phyloP scores from a whole-genome alignment of 192 early-diverging fungal species.

The Thamnidium elegans region DNA sequence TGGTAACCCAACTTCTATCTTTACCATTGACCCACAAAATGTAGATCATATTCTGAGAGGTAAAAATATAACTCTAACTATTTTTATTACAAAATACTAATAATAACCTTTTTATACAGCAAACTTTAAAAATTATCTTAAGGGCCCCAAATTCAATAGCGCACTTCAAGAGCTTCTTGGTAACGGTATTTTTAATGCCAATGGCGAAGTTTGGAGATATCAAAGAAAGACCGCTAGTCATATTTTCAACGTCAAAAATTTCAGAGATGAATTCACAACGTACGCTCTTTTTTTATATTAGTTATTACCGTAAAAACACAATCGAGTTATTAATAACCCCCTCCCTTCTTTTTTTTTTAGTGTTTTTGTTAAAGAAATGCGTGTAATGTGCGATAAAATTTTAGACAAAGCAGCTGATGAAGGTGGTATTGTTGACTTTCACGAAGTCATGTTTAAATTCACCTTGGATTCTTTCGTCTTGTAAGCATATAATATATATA shows the following conservation, averaged over 20 bases:
- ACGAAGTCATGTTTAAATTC: conserved; percentile 46
- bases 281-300: not conserved
- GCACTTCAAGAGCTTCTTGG: conserved; percentile 53
- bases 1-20: conserved; percentile 19
- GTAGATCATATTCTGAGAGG: conserved; percentile 40
- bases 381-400: conserved; percentile 9
- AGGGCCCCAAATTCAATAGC: conserved; percentile 41
- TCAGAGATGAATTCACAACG: conserved; percentile 34
- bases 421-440: conserved; percentile 39
- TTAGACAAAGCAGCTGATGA: conserved; percentile 22
- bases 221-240: conserved; percentile 52
- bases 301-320: not conserved
- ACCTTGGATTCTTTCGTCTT: conserved; percentile 40
- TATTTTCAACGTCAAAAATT: conserved; percentile 37
- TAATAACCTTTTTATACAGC: conserved; percentile 3
- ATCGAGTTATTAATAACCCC: not conserved
- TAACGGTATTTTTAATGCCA: conserved; percentile 65
- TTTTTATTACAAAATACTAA: not conserved
- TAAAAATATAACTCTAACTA: not conserved
- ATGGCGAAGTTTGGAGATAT: conserved; percentile 57
- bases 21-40: conserved; percentile 29
- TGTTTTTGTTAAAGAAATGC: conserved; percentile 28
- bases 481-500: conserved; percentile 25
- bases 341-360: not conserved
- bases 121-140: conserved; percentile 39